Percentiles rank a stretch among this genome's conserved stretches.
phyloP scores from a whole-genome alignment of 2,329 filamentous ascomycete species.

The Fusarium sp. region DNA sequence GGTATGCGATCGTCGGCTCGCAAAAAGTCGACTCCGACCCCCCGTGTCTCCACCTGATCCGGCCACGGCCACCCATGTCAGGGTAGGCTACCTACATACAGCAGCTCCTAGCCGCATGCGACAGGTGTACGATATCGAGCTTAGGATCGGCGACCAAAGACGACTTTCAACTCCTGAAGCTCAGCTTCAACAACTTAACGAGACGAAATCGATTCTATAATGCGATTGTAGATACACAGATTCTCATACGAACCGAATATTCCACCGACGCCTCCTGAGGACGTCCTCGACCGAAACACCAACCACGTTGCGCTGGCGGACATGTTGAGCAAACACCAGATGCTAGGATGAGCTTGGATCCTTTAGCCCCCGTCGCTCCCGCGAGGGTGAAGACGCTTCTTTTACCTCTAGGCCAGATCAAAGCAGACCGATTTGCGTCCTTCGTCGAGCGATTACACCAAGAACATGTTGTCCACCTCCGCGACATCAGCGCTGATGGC shows the following conservation, averaged over 20 bases:
- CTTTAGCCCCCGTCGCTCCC: constrained; percentile 90
- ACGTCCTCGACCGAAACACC: constrained; percentile 37
- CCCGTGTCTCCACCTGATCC: constrained; percentile 42
- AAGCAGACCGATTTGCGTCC: constrained; percentile 81
- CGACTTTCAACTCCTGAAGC: constrained; percentile 21
- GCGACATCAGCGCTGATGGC: constrained; percentile 88
- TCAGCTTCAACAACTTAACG: constrained; percentile 9
- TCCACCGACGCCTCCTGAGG: constrained; percentile 30
- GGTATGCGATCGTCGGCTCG: constrained; percentile 44
- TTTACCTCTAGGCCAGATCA: constrained; percentile 89
- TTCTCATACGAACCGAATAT: constrained; percentile 10
- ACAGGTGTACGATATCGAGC: constrained; percentile 50
- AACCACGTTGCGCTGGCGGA: constrained; percentile 44
- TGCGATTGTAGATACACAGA: constrained; percentile 34
- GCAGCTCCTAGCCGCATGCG: constrained; percentile 51
- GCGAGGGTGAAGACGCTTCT: constrained; percentile 91
- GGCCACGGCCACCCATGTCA: constrained; percentile 35
- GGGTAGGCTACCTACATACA: constrained; percentile 37
- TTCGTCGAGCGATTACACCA: constrained; percentile 84
- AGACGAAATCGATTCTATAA: constrained; percentile 24
- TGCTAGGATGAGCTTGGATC: constrained; percentile 87
- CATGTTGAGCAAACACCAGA: constrained; percentile 57
- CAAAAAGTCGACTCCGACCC: constrained; percentile 51
- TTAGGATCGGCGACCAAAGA: constrained; percentile 31
- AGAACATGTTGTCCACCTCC: constrained; percentile 86